phyloP scores from a whole-genome alignment of 2,329 filamentous ascomycete species.

The Blumeriella jaapii region DNA sequence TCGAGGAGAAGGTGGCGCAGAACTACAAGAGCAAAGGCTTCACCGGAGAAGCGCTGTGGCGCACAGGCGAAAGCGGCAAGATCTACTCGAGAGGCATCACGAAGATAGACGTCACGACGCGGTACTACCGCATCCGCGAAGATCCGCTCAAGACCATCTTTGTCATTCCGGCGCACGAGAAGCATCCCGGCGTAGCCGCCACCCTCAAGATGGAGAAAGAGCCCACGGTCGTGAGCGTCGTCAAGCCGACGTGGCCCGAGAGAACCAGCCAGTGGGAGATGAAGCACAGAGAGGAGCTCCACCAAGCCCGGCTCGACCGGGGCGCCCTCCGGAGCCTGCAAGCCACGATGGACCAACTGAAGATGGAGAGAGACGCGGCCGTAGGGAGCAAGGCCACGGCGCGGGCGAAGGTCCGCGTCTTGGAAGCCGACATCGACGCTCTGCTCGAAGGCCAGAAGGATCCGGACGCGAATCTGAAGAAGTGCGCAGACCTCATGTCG shows the following conservation, averaged over 20 bases:
- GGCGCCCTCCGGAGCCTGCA: conserved; percentile 3
- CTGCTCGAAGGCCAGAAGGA: neutral
- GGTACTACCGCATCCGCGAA: conserved; percentile 41
- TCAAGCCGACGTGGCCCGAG: conserved; percentile 24
- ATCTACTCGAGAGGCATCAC: conserved; percentile 31
- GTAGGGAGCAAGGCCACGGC: neutral
- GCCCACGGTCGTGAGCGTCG: conserved; percentile 30
- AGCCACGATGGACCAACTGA: neutral
- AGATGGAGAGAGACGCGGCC: neutral
- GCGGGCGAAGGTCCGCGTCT: neutral
- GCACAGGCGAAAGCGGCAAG: conserved; percentile 13
- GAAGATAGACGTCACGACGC: conserved; percentile 36
- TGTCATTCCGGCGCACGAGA: conserved; percentile 38
- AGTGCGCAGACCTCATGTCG: neutral
- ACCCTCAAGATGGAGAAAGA: conserved; percentile 35
- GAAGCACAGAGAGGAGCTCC: conserved; percentile 15
- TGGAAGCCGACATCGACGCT: neutral
- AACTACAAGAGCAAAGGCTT: conserved; percentile 30
- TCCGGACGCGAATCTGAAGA: neutral
- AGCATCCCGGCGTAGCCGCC: conserved; percentile 34
- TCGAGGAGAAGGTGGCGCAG: conserved; percentile 31
- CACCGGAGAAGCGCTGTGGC: conserved; percentile 29
- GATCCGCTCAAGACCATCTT: conserved; percentile 36
- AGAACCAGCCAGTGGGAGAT: conserved; percentile 20
- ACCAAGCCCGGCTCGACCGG: conserved; percentile 7